Evolutionary conservation across 345 rosid genomes (phyloP).

Genomic region (Eucalyptus pauciflora): DNA sequence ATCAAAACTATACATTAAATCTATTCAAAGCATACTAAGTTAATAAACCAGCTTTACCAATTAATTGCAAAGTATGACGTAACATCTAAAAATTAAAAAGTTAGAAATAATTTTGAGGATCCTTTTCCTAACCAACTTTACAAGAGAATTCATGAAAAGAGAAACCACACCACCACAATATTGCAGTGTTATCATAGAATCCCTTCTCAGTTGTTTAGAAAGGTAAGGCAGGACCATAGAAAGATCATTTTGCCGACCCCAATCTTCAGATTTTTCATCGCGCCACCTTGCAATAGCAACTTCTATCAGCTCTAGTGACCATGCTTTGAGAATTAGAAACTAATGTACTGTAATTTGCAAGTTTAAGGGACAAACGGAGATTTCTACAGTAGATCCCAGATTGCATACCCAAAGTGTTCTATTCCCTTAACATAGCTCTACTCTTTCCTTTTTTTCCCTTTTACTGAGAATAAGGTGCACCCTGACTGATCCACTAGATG

Average conservation of each 20-base stretch:
- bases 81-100: not conserved
- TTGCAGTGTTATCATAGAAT: not conserved
- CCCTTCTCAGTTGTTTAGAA: not conserved
- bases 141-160: not conserved
- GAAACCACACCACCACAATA: not conserved
- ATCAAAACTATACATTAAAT: not conserved
- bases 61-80: not conserved
- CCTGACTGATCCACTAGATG: not conserved
- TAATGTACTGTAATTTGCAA: not conserved
- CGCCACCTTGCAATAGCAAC: not conserved
- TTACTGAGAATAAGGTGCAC: not conserved
- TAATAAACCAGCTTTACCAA: not conserved
- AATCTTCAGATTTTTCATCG: not conserved
- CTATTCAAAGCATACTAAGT: not conserved
- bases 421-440: not conserved
- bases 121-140: not conserved
- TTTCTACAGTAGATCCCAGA: not conserved
- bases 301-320: not conserved
- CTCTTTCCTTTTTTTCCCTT: not conserved
- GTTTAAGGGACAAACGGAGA: not conserved
- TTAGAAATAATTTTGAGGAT: not conserved
- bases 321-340: not conserved
- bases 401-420: not conserved
- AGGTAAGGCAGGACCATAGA: not conserved
- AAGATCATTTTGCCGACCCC: not conserved